Evolutionary conservation across 1,139 yeast genomes (phyloP), one percentile per base, ranked within the genome.

Genomic region (Magnusiomyces magnusii): DNA sequence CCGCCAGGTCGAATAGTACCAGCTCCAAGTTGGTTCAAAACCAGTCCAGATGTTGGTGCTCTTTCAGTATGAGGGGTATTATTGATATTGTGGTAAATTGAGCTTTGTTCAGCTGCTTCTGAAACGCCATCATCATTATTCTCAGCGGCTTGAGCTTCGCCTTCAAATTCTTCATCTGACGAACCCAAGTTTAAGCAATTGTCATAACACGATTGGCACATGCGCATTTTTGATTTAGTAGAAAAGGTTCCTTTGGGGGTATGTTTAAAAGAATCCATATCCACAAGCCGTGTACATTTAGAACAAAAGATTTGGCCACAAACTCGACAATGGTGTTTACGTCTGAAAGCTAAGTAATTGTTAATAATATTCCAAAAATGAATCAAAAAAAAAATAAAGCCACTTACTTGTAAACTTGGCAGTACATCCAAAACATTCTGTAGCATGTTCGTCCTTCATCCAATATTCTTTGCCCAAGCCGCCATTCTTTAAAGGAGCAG

Each of bases 261-360:
- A 65, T 83, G 82, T 44, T 80, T 80, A 69, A 90, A 89, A 67
- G 83, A 84, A 50, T 82, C 83, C 50, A 95, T 96, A 1, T 90
- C 80, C 15, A 91, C 83, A 64, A 90, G 80, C 2, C 82, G 75
- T 0, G 97, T 91, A 71, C 99, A 93, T n/a, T 81, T 80, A 39
- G 89, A 80, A 71, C 99, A 93, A 68, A 91, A 93, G 51, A 93
- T 93, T 71, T 92, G 97, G 1, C 98, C 98, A 73, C 99, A 93
- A 56, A 92, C 85, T 56, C 99, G 77, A 69, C 99, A 93, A 71
- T 93, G 99, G 70, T 93, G 99, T 65, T 89, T 88, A 65, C 99
- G 78, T 68, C 97, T 76, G 73, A 92, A 93, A 0, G 86, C 70
- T 63, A 51, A 23, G 21, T 25, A 25, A 19, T 15, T 19, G 34